Conservation (phyloP, 2,329 filamentous ascomycete species). For the Colletotrichum aenigma region DNA sequence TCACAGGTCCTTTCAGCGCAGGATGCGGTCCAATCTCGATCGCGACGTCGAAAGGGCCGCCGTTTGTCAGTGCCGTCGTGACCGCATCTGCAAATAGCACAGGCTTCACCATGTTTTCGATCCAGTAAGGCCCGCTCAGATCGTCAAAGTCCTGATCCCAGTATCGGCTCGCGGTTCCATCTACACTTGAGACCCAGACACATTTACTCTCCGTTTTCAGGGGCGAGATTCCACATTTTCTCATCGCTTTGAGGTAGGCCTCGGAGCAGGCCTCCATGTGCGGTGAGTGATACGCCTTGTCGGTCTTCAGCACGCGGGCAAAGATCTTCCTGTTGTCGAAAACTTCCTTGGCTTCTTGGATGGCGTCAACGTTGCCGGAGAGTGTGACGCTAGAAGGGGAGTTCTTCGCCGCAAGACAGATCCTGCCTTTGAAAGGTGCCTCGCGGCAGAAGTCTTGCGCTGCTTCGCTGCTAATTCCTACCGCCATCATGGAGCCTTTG, state of each 20-base stretch:
- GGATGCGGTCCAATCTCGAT: conserved; percentile 4
- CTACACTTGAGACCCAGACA: background rate
- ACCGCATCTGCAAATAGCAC: background rate
- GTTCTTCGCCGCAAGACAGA: conserved; percentile 49
- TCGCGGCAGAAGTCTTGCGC: conserved; percentile 30
- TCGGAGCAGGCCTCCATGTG: conserved; percentile 23
- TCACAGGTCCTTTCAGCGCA: background rate
- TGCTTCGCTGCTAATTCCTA: conserved; percentile 48
- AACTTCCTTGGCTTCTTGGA: conserved; percentile 30
- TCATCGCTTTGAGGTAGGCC: conserved; percentile 22
- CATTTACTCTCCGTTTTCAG: background rate
- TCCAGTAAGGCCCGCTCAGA: background rate
- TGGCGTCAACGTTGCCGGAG: conserved; percentile 29
- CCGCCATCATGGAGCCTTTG: conserved; percentile 59
- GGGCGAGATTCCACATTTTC: background rate
- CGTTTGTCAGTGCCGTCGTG: background rate
- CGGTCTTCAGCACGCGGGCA: conserved; percentile 16
- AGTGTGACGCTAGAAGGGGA: conserved; percentile 56
- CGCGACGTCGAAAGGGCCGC: conserved; percentile 20
- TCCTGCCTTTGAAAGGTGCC: conserved; percentile 8
- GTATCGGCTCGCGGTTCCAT: background rate
- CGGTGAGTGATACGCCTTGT: conserved; percentile 22
- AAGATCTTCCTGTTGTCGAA: conserved; percentile 16
- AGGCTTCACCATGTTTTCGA: background rate
- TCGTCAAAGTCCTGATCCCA: background rate